A percentile compares a stretch with the other conserved stretches of the same genome.
These are phyloP conservation scores for Wallacemonas sp. DNA, from an alignment of 208 protist genomes.

Conservation along the genomic window DNA sequence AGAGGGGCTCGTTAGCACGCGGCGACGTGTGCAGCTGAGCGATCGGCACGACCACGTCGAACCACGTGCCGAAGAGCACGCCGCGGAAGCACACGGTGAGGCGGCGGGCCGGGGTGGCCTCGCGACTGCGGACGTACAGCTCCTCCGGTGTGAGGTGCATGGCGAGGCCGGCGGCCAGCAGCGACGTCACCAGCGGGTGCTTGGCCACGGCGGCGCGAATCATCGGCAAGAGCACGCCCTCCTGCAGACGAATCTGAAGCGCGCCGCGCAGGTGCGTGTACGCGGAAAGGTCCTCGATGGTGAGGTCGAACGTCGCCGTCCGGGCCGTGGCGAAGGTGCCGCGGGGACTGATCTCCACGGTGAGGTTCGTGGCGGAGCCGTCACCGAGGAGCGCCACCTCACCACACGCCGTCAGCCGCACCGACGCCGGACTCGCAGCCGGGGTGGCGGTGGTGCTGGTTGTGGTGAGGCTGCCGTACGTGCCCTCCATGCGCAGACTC, in stretches of 20 bases:
- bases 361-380: neutral
- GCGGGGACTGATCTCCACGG: slow-evolving; percentile 21
- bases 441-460: neutral
- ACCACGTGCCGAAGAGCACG: slow-evolving; percentile 74
- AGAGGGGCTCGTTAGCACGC: slow-evolving; percentile 25
- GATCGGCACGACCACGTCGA: slow-evolving; percentile 43
- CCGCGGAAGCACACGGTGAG: slow-evolving; percentile 39
- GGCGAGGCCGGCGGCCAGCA: slow-evolving; percentile 53
- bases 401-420: neutral
- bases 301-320: slow-evolving; percentile 19
- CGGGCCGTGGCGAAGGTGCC: neutral
- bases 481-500: neutral
- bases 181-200: slow-evolving; percentile 47
- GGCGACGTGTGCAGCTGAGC: slow-evolving; percentile 26
- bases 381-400: neutral
- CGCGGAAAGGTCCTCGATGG: slow-evolving; percentile 45
- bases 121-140: slow-evolving; percentile 28
- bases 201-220: slow-evolving; percentile 35
- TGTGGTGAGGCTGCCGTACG: neutral
- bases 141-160: slow-evolving; percentile 48
- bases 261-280: slow-evolving; percentile 24
- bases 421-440: neutral
- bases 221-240: slow-evolving; percentile 22
- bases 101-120: slow-evolving; percentile 28
- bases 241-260: slow-evolving; percentile 34